Evolutionary conservation across 176 grass and related monocot genomes (phyloP), one percentile per base, ranked within the genome.

Genomic region (Cenchrus americanus): DNA sequence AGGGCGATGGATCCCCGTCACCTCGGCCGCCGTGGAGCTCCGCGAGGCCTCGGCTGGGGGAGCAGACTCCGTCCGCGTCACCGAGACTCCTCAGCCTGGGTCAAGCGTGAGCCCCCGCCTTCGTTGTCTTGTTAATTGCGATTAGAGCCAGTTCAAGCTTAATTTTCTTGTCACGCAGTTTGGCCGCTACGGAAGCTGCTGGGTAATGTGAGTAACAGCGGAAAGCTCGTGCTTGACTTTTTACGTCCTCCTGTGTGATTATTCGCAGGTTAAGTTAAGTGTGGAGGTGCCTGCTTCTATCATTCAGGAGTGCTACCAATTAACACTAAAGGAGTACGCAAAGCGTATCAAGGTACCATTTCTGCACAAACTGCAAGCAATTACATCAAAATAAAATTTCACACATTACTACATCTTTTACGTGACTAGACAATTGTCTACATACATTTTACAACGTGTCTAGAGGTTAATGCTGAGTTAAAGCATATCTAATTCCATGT

Each of bases 231-330:
- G 13, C 47, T 82, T 72, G 15, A 72, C 58, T 78, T 5, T 8
- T 78, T 18, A 78, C 63, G 34, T 2, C 2, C 7, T 2, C 77
- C 47, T 76, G 3, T 62, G 62, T 81, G 40, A 10, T 79, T 37
- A 14, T 78, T 87, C 49, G 44, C 91, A 98, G 96, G 85, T 98
- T 46, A 90, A 87, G 52, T 93, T 98, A 73, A 98, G 73, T 46
- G 96, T 98, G 69, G 93, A 95, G 78, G 96, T 98, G 79, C 93
- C 96, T 34, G 66, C 91, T 51, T 86, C 85, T 11, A 83, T 98
- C 73, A 92, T 86, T 52, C 86, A 86, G 51, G 83, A 93, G 21
- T 95, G 96, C 41, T 96, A 95, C 74, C 85, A 82, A 79, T 62
- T 76, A 21, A 89, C 94, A 19, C 81, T 98, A 9, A 64, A 82